Percentiles rank a stretch among this genome's conserved stretches.
phyloP scores from a whole-genome alignment of 352 stramenopile species.

The Nothophytophthora sp. region DNA sequence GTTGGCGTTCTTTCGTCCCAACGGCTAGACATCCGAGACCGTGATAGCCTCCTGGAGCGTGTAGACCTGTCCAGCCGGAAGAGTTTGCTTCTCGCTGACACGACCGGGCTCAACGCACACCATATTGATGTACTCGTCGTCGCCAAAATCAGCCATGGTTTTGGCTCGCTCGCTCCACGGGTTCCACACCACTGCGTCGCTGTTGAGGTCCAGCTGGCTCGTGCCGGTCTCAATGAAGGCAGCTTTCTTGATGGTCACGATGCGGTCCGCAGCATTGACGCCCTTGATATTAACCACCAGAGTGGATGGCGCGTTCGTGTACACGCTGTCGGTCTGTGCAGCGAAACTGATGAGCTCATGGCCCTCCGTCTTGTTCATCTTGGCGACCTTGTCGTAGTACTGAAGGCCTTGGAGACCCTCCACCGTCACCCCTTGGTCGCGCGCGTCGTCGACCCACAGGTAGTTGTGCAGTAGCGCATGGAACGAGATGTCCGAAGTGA shows the following conservation, averaged over 20 bases:
- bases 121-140: slow-evolving; percentile 95
- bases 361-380: slow-evolving; percentile 53
- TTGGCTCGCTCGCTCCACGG: slow-evolving; percentile 91
- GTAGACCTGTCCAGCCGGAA: slow-evolving; percentile 49
- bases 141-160: slow-evolving; percentile 92
- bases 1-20: background rate
- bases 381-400: slow-evolving; percentile 89
- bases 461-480: slow-evolving; percentile 96
- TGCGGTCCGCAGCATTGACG: slow-evolving; percentile 39
- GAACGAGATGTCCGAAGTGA: slow-evolving; percentile 79
- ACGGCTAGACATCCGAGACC: slow-evolving; percentile 11
- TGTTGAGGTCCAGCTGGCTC: slow-evolving; percentile 23
- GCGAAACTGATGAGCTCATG: slow-evolving; percentile 60
- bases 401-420: slow-evolving; percentile 82
- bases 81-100: slow-evolving; percentile 44
- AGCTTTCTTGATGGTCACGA: slow-evolving; percentile 61
- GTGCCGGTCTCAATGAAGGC: slow-evolving; percentile 39
- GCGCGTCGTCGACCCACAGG: slow-evolving; percentile 80
- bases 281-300: slow-evolving; percentile 55
- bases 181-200: slow-evolving; percentile 92
- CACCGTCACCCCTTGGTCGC: slow-evolving; percentile 56
- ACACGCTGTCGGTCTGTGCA: slow-evolving; percentile 88
- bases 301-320: slow-evolving; percentile 57
- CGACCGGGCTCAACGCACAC: slow-evolving; percentile 95
- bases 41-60: slow-evolving; percentile 33